phyloP scores from a whole-genome alignment of 2,329 filamentous ascomycete species.

The Clonostachys chloroleuca region DNA sequence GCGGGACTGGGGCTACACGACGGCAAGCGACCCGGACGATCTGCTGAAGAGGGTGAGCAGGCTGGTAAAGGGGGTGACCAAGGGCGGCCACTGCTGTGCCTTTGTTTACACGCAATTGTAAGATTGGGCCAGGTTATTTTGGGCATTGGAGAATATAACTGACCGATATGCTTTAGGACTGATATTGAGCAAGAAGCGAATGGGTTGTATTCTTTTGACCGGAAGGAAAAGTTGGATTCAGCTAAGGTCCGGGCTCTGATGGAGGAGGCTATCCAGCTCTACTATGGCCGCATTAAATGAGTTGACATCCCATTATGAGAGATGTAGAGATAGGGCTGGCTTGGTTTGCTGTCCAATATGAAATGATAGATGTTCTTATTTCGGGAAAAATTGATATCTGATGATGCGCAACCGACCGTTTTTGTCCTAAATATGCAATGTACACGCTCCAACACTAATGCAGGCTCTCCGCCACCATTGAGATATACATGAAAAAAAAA shows the following conservation, averaged over 20 bases:
- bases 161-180: conserved; percentile 22
- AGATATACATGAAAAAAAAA: too few species aligned
- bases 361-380: too few species aligned
- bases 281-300: conserved; percentile 25
- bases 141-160: background rate
- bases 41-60: conserved; percentile 53
- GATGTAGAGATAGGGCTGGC: too few species aligned
- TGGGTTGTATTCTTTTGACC: conserved; percentile 59
- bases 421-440: too few species aligned
- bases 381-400: too few species aligned
- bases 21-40: conserved; percentile 55
- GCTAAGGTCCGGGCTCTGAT: conserved; percentile 53
- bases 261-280: conserved; percentile 42
- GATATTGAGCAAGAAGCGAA: conserved; percentile 68
- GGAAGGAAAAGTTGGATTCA: conserved; percentile 56
- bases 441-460: too few species aligned
- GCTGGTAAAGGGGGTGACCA: conserved; percentile 52
- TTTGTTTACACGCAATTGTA: conserved; percentile 65
- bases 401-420: too few species aligned
- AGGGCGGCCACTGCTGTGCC: conserved; percentile 52
- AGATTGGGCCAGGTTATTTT: conserved; percentile 15
- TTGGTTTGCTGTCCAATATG: too few species aligned
- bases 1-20: conserved; percentile 65
- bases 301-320: background rate
- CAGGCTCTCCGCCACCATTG: too few species aligned